Conservation (phyloP, 768 basidiomycete species). For the Lyophyllum decastes region DNA sequence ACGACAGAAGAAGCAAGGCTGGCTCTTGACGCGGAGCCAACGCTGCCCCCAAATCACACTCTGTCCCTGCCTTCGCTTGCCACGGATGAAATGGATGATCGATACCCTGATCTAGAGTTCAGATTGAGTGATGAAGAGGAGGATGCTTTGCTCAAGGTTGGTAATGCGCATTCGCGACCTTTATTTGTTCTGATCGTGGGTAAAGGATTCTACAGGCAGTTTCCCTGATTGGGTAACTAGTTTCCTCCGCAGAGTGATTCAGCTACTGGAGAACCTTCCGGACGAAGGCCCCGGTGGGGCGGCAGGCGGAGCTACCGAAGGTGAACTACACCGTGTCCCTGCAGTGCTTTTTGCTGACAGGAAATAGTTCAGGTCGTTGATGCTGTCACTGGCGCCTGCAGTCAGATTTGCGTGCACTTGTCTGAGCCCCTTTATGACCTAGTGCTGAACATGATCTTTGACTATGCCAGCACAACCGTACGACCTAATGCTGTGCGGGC, state of each 20-base stretch:
- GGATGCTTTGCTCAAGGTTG: constrained; percentile 62
- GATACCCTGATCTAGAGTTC: constrained; percentile 38
- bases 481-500: constrained; percentile 86
- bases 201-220: constrained; percentile 63
- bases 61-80: constrained; percentile 38
- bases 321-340: constrained; percentile 28
- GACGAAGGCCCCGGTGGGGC: constrained; percentile 72
- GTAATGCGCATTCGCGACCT: not conserved
- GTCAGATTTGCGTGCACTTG: constrained; percentile 74
- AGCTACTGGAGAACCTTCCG: constrained; percentile 82
- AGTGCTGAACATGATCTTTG: constrained; percentile 79
- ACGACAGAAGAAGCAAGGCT: constrained; percentile 30
- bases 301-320: constrained; percentile 66
- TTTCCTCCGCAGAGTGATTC: constrained; percentile 77
- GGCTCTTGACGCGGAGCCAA: constrained; percentile 34
- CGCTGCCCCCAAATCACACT: constrained; percentile 26
- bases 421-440: constrained; percentile 77
- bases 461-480: constrained; percentile 80
- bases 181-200: not conserved
- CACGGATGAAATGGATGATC: constrained; percentile 38
- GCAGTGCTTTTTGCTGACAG: not conserved
- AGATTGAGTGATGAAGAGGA: constrained; percentile 62
- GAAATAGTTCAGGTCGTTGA: constrained; percentile 70
- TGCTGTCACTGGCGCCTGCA: constrained; percentile 74
- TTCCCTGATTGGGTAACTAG: constrained; percentile 85